These are phyloP conservation scores for Penicillium psychrosexuale DNA, from an alignment of 2,329 filamentous ascomycete genomes.

Conservation along the genomic window DNA sequence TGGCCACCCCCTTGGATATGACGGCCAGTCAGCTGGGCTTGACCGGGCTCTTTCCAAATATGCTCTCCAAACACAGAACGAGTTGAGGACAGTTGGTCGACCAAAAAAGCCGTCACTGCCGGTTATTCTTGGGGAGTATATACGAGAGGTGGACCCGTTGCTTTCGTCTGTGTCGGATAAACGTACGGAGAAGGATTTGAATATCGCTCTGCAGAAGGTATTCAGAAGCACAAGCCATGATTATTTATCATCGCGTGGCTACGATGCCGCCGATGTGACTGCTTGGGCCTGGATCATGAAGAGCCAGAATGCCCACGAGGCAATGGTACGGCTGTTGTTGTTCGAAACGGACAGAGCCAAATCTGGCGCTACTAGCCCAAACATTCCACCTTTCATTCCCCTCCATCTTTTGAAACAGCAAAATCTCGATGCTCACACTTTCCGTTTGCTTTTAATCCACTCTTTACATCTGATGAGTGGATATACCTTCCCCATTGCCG, in stretches of 20 bases:
- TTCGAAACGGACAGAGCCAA: conserved; percentile 26
- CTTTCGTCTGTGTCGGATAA: conserved; percentile 13
- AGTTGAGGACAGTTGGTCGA: conserved; percentile 12
- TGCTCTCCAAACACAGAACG: background rate
- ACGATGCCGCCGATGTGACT: conserved; percentile 41
- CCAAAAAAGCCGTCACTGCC: conserved; percentile 28
- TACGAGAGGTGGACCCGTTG: conserved; percentile 34
- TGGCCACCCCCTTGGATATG: conserved; percentile 15
- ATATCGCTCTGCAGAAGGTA: conserved; percentile 30
- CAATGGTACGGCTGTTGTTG: conserved; percentile 37
- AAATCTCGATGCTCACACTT: conserved; percentile 40
- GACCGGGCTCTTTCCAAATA: background rate
- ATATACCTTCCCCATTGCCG: conserved; percentile 17
- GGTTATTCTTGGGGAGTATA: conserved; percentile 40
- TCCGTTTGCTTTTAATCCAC: conserved; percentile 45
- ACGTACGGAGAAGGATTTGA: conserved; percentile 13
- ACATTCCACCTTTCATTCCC: conserved; percentile 48
- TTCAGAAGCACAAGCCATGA: conserved; percentile 30
- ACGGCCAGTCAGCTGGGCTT: background rate
- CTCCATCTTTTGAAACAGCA: conserved; percentile 47
- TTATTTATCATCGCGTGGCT: conserved; percentile 34
- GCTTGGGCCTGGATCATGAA: conserved; percentile 49
- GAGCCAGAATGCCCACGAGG: conserved; percentile 33
- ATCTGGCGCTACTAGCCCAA: conserved; percentile 4
- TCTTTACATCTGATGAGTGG: conserved; percentile 36